Base-by-base conservation (phyloP, 345 rosid species). In the Ceriops zippeliana region DNA sequence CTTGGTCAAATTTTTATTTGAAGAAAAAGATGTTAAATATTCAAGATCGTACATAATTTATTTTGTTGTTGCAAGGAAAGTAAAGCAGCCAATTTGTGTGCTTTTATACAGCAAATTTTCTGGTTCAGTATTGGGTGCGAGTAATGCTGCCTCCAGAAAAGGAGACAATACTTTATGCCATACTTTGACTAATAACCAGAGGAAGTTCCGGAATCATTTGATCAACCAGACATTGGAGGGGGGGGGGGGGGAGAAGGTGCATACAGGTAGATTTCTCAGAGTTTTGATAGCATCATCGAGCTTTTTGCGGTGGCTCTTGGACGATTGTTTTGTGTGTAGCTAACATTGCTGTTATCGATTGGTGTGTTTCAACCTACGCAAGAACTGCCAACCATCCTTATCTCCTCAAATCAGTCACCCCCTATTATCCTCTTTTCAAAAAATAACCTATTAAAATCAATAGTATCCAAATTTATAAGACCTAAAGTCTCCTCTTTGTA, bases 341-440 rank as follows among this genome's bases (percentile, higher is more conserved):
- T 21, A 90, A 84, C 79, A 91, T 90, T 24, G 26, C 26, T 24
- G 1, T 24, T 24, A 24, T 0, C 26, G 26, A 76, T 61, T 90
- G 71, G 69, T 81, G 83, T 0, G 88, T 68, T 24, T 24, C 96
- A 95, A 78, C 98, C 91, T 26, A 28, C 81, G 96, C 66, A 95
- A 95, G 83, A 95, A 95, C 64, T 95, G 98, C 92, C 92, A 88
- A 88, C 86, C 99, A 95, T 79, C 99, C 99, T 5, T 96, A 95
- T 75, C 91, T 95, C 71, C 76, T 91, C 37, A 87, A 76, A 74
- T 86, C 91, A 5, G 88, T 24, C 26, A 24, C 26, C 1, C 1
- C 1, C 26, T 24, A 24, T 24, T 24, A 24, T 24, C 26, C 26
- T 24, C 26, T 24, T 24, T 24, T 24, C 26, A 24, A 24, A 24